Conservation (phyloP, 148 eudicot genomes). For the Camellia sinensis region DNA sequence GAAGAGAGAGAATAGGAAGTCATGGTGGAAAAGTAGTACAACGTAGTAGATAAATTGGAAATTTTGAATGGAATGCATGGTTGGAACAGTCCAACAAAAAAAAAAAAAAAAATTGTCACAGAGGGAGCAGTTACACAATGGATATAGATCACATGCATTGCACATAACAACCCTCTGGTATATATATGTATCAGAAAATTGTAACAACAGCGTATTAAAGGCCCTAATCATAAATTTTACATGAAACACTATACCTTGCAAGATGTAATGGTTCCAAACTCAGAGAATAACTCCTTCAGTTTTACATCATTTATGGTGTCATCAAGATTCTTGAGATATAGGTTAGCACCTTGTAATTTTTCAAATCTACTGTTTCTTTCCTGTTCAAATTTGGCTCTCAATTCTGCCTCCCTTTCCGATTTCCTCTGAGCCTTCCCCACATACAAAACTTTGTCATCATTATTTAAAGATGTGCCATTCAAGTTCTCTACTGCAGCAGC, state of each 20-base stretch:
- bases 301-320: slow-evolving; percentile 50
- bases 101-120: no score
- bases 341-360: slow-evolving; percentile 52
- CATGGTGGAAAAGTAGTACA: no score
- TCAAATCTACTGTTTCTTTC: slow-evolving; percentile 39
- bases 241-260: slow-evolving; percentile 43
- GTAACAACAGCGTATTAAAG: not conserved
- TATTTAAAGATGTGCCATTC: slow-evolving; percentile 37
- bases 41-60: no score
- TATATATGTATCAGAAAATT: not conserved
- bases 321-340: slow-evolving; percentile 65
- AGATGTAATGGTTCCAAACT: slow-evolving; percentile 61
- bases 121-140: no score
- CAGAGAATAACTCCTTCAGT: slow-evolving; percentile 48
- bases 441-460: slow-evolving; percentile 46
- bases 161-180: no score
- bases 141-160: no score
- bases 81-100: no score
- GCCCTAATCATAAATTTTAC: not conserved
- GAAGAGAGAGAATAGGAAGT: no score
- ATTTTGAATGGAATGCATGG: no score
- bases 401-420: slow-evolving; percentile 53
- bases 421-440: slow-evolving; percentile 69
- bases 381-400: slow-evolving; percentile 45
- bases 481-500: slow-evolving; percentile 50